phyloP scores from a whole-genome alignment of 495 filamentous ascomycete species.

The Podospora anserina region DNA sequence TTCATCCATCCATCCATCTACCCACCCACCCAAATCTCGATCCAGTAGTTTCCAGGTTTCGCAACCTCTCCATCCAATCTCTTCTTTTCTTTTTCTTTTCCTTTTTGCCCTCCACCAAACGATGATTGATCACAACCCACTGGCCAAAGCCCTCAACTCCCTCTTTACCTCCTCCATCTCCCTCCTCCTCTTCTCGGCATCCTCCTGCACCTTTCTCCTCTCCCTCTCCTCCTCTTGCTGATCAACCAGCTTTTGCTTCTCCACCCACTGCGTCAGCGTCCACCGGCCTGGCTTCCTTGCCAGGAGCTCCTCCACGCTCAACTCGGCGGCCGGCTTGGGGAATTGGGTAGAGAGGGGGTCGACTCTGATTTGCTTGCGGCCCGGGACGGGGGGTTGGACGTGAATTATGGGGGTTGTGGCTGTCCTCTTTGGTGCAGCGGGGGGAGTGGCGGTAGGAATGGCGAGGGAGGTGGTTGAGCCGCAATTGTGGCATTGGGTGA shows the following conservation, averaged over 20 bases:
- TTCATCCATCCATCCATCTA: background rate
- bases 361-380: slow-evolving; percentile 5
- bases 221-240: slow-evolving; percentile 12
- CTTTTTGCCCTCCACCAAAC: background rate
- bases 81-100: background rate
- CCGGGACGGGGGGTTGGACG: slow-evolving; percentile 14
- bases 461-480: background rate
- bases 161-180: slow-evolving; percentile 40
- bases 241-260: slow-evolving; percentile 28
- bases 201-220: slow-evolving; percentile 3
- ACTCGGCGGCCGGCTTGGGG: slow-evolving; percentile 32
- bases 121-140: background rate
- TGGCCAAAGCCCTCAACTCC: slow-evolving; percentile 23
- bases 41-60: background rate
- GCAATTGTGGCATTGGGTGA: background rate
- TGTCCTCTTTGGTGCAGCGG: slow-evolving; percentile 1
- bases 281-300: slow-evolving; percentile 36
- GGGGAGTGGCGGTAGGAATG: background rate
- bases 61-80: background rate
- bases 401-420: slow-evolving; percentile 11
- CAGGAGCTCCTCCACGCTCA: slow-evolving; percentile 41
- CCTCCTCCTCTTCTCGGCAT: slow-evolving; percentile 21
- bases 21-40: background rate
- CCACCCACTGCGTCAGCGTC: slow-evolving; percentile 39
- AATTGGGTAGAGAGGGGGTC: slow-evolving; percentile 34